A percentile compares a stretch with the other conserved stretches of the same genome.
Evolutionary conservation across 768 basidiomycete species (phyloP).

Genomic region (Tricholoma matsutake): DNA sequence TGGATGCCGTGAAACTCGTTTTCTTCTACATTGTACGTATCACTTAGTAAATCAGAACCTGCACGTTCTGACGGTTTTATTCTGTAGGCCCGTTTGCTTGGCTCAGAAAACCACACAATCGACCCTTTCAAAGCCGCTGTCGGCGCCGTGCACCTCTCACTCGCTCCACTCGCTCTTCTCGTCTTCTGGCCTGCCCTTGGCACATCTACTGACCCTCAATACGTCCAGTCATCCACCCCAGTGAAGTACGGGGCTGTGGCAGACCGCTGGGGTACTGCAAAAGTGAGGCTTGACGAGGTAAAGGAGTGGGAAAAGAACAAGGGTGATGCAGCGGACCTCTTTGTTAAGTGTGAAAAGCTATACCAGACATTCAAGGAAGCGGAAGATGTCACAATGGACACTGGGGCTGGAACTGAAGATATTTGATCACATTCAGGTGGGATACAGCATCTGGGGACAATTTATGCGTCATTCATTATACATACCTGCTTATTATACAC

Average conservation of each 20-base stretch:
- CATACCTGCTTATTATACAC: not conserved
- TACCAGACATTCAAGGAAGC: conserved; percentile 35
- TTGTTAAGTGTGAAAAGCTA: conserved; percentile 55
- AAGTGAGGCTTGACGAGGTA: conserved; percentile 48
- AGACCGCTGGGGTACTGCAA: conserved; percentile 51
- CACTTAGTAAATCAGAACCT: not conserved
- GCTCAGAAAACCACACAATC: conserved; percentile 68
- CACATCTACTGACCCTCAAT: conserved; percentile 11
- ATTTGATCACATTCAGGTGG: conserved; percentile 4
- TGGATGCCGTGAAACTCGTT: conserved; percentile 46
- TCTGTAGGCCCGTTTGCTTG: conserved; percentile 60
- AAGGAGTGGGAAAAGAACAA: conserved; percentile 50
- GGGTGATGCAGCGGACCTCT: conserved; percentile 42
- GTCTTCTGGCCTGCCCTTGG: conserved; percentile 27
- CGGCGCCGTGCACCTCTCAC: conserved; percentile 60
- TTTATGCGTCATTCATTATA: not conserved
- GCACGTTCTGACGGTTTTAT: not conserved
- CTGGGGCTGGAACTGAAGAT: conserved; percentile 10
- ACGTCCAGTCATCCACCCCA: conserved; percentile 26
- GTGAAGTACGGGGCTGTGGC: conserved; percentile 56
- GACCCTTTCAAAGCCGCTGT: conserved; percentile 61
- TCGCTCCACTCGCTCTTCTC: conserved; percentile 54
- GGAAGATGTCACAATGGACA: conserved; percentile 15
- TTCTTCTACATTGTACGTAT: conserved; percentile 62
- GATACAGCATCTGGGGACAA: not conserved